Percentiles rank a stretch among this genome's conserved stretches.
Conservation (phyloP, 1,139 yeast genomes). For the Lodderomyces orthopsilosis region DNA sequence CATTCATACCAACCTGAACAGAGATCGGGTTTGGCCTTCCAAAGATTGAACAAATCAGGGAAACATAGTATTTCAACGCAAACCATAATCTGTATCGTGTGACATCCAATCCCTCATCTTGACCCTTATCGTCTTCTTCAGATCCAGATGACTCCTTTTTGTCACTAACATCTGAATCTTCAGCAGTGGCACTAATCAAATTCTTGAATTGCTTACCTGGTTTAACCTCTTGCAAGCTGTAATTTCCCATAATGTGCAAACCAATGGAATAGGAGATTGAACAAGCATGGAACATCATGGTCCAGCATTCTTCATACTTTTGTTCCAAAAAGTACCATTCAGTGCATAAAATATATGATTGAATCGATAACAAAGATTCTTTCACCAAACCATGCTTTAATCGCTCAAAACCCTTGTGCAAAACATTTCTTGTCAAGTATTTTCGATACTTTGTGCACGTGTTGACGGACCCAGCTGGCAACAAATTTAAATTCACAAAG, state of each 20-base stretch:
- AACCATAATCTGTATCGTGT: slow-evolving; percentile 48
- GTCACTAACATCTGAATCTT: slow-evolving; percentile 13
- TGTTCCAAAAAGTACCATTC: slow-evolving; percentile 51
- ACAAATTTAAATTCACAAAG: slow-evolving; percentile 26
- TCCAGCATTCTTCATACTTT: slow-evolving; percentile 49
- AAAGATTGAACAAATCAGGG: slow-evolving; percentile 49
- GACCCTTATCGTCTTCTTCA: slow-evolving; percentile 14
- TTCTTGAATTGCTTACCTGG: slow-evolving; percentile 14
- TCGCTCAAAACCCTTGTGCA: slow-evolving; percentile 37
- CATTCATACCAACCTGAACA: slow-evolving; percentile 43
- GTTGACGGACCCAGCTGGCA: slow-evolving; percentile 16
- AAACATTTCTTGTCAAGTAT: slow-evolving; percentile 28
- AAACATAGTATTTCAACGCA: slow-evolving; percentile 45
- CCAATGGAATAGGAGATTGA: slow-evolving; percentile 52
- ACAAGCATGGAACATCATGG: slow-evolving; percentile 48
- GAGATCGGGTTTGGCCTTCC: slow-evolving; percentile 59
- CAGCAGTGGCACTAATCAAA: slow-evolving; percentile 11
- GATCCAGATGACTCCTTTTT: slow-evolving; percentile 7
- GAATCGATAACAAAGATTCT: slow-evolving; percentile 47
- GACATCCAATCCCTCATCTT: slow-evolving; percentile 31
- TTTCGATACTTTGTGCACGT: slow-evolving; percentile 27
- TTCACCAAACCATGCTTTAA: slow-evolving; percentile 45
- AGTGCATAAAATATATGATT: slow-evolving; percentile 49
- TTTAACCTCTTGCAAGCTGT: slow-evolving; percentile 16
- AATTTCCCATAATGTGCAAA: slow-evolving; percentile 44